A percentile compares a stretch with the other conserved stretches of the same genome.
phyloP scores from a whole-genome alignment of 2,329 filamentous ascomycete genomes.

The Venturia pyrina region DNA sequence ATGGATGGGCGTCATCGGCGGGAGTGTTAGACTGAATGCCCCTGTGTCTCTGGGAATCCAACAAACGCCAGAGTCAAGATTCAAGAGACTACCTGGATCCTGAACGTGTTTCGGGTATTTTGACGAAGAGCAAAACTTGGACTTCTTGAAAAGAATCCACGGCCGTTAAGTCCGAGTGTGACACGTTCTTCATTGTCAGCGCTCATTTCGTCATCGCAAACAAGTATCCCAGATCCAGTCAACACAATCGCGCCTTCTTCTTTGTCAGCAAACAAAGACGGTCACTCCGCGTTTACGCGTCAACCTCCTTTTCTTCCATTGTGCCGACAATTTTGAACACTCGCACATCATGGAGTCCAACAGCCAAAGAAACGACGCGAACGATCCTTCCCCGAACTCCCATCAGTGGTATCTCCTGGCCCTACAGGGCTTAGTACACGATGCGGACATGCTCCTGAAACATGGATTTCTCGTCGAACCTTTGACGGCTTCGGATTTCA shows the following conservation, averaged over 20 bases:
- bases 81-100: background rate
- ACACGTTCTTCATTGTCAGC: background rate
- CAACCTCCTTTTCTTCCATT: background rate
- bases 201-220: background rate
- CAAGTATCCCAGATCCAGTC: background rate
- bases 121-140: background rate
- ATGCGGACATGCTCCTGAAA: background rate
- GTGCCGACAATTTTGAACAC: background rate
- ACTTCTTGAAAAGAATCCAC: background rate
- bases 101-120: background rate
- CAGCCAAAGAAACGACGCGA: background rate
- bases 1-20: constrained; percentile 12
- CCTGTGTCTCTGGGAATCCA: background rate
- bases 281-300: background rate
- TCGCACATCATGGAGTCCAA: background rate
- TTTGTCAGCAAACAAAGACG: background rate
- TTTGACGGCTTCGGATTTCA: background rate
- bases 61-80: background rate
- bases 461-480: background rate
- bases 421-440: background rate
- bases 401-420: background rate
- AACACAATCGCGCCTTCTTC: background rate
- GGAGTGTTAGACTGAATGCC: constrained; percentile 2
- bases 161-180: background rate
- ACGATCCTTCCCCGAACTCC: background rate